A percentile compares a stretch with the other conserved stretches of the same genome.
These are phyloP conservation scores for Raffaelea ambrosiae DNA, from an alignment of 2,329 filamentous ascomycete species.

Conservation along the genomic window DNA sequence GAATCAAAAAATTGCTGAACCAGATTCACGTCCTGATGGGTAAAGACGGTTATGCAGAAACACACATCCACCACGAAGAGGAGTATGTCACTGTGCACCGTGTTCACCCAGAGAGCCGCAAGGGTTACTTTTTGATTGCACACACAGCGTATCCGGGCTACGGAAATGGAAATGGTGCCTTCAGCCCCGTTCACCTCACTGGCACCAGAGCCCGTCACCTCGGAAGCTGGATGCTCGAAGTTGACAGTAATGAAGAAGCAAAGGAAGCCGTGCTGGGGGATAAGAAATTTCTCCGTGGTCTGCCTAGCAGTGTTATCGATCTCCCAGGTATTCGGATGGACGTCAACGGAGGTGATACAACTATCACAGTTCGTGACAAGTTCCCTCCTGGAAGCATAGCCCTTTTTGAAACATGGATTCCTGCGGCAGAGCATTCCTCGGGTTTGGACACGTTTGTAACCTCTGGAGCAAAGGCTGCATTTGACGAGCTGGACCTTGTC, in stretches of 20 bases:
- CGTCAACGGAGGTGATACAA: constrained; percentile 62
- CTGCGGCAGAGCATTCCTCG: constrained; percentile 71
- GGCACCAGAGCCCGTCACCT: constrained; percentile 81
- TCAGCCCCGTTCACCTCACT: constrained; percentile 69
- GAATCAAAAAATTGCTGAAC: constrained; percentile 87
- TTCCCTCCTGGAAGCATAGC: constrained; percentile 94
- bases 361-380: constrained; percentile 69
- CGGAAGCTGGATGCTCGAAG: constrained; percentile 87
- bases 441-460: constrained; percentile 83
- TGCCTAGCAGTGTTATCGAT: constrained; percentile 75
- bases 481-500: constrained; percentile 62
- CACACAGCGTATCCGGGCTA: constrained; percentile 94
- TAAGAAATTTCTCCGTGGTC: constrained; percentile 62
- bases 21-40: constrained; percentile 95
- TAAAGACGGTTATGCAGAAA: constrained; percentile 87
- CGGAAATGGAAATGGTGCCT: constrained; percentile 71
- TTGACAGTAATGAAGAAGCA: constrained; percentile 66
- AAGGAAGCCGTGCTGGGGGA: constrained; percentile 59
- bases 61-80: constrained; percentile 91
- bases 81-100: constrained; percentile 96
- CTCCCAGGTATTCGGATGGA: constrained; percentile 68
- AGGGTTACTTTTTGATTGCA: constrained; percentile 90
- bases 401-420: constrained; percentile 93
- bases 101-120: constrained; percentile 83
- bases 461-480: constrained; percentile 69